Evolutionary conservation across 2,329 filamentous ascomycete species (phyloP), one percentile per base, ranked within the genome.

Genomic region (Paecilomyces variotii): DNA sequence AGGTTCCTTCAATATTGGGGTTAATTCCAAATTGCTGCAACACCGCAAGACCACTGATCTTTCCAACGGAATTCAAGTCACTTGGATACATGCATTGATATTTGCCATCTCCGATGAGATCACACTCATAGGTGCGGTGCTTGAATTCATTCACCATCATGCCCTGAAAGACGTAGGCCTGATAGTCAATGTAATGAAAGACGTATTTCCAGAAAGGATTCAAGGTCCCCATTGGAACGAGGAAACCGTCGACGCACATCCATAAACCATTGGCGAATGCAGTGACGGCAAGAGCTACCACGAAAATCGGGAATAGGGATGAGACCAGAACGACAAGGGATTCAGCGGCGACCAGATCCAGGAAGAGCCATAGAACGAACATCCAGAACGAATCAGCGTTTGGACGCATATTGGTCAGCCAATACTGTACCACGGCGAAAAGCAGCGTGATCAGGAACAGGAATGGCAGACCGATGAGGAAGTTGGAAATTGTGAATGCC

Each of bases 131-230:
- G 2, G 77, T 80, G 12, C 89, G 79, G 19, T 82, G 63, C 0
- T 78, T 77, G 70, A 96, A 94, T 75, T 96, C 89, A 68, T 94
- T 95, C 56, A 93, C 86, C 89, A 95, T 94, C 90, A 96, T 94
- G 12, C 89, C 90, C 69, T 93, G 85, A 70, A 95, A 96, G 2
- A 95, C 90, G 66, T 92, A 95, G 59, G 79, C 83, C 70, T 93
- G 90, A 68, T 95, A 95, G 70, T 95, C 89, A 68, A 92, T 92
- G 72, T 92, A 95, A 70, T 92, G 88, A 66, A 94, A 94, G 4
- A 89, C 89, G 66, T 95, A 94, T 71, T 86, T 84, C 85, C 89
- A 96, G 65, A 96, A 96, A 2, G 82, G 84, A 72, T 96, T 95
- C 49, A 95, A 80, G 1, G 87, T 82, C 0, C 78, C 83, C 2